Evolutionary conservation across 371 early-diverging fungal genomes (phyloP), one percentile per base, ranked within the genome.

Genomic region (Haplosporangium sp.): DNA sequence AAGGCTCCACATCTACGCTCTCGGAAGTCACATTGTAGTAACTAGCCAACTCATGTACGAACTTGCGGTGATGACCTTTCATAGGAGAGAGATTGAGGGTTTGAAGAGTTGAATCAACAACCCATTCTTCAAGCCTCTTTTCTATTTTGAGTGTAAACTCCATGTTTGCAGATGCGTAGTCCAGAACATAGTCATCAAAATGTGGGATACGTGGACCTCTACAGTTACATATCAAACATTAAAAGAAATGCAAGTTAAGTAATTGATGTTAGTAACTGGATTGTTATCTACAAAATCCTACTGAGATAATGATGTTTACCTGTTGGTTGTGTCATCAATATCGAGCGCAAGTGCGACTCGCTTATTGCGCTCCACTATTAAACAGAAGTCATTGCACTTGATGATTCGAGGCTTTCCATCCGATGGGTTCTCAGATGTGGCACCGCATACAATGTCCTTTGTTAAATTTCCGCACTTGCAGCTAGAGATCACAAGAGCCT

Each of bases 401-500:
- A 94, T 71, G 13, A 83, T 39, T 34, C 63, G 72, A 20, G 84
- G 82, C 40, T 85, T 82, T 40, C 86, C 86, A 45, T 72, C 70
- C 67, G 81, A 84, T 0, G 87, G 79, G 19, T 75, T 86, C 56
- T 74, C 84, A 0, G 79, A 65, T 0, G 92, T 88, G 1, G 92
- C 89, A 47, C 89, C 87, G 76, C 95, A 94, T 13, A 86, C 76
- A 3, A 87, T 76, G 42, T 87, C 86, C 52, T 87, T 83, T 0
- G 88, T 77, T 40, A 90, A 77, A 53, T 91, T 86, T 10, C 94
- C 94, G 82, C 96, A 95, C 53, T 86, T 85, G 81, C 96, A 95
- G n/a, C 83, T 85, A 3, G 89, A 86, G 2, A 75, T 72, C 10
- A 94, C 83, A 44, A 71, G 63, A 0, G 85, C 71, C 17, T 73